phyloP scores from a whole-genome alignment of 2,329 filamentous ascomycete species.

The Fusarium ramigenum region DNA sequence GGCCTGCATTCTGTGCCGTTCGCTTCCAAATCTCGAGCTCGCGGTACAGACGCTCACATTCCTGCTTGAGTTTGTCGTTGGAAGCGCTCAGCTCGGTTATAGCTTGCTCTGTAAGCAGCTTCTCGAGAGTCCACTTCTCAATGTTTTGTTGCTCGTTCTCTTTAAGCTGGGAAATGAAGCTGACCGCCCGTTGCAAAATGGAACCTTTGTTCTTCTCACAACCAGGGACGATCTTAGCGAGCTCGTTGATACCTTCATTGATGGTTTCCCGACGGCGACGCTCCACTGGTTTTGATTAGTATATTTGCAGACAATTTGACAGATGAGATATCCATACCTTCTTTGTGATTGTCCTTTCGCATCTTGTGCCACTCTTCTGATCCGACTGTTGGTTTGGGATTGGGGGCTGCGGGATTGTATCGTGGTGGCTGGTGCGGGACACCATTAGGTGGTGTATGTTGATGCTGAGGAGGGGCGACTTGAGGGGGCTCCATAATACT shows the following conservation, averaged over 20 bases:
- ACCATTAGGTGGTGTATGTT: constrained; percentile 53
- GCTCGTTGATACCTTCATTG: constrained; percentile 98
- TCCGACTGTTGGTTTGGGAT: constrained; percentile 86
- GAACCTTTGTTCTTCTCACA: constrained; percentile 99
- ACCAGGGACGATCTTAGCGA: constrained; percentile 95
- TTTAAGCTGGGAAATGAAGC: constrained; percentile 93
- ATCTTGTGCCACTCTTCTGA: constrained; percentile 98
- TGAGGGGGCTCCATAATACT: constrained; percentile 43
- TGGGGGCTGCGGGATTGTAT: constrained; percentile 52
- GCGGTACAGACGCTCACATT: constrained; percentile 80
- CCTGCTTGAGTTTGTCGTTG: constrained; percentile 86
- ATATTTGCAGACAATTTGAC: not conserved
- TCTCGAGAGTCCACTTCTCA: constrained; percentile 92
- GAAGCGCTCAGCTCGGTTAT: constrained; percentile 87
- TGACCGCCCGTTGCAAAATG: constrained; percentile 90
- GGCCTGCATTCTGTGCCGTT: constrained; percentile 67
- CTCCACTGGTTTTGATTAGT: constrained; percentile 72
- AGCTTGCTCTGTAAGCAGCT: constrained; percentile 87
- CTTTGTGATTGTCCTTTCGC: constrained; percentile 97
- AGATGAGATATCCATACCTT: constrained; percentile 71
- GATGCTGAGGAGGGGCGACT: constrained; percentile 39
- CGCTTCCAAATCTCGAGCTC: constrained; percentile 84
- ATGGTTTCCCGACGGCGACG: constrained; percentile 96
- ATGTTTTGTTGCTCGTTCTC: constrained; percentile 95
- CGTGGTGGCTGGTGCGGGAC: constrained; percentile 46